These are phyloP conservation scores for Podospora australis DNA, from an alignment of 495 filamentous ascomycete genomes.

Conservation along the genomic window DNA sequence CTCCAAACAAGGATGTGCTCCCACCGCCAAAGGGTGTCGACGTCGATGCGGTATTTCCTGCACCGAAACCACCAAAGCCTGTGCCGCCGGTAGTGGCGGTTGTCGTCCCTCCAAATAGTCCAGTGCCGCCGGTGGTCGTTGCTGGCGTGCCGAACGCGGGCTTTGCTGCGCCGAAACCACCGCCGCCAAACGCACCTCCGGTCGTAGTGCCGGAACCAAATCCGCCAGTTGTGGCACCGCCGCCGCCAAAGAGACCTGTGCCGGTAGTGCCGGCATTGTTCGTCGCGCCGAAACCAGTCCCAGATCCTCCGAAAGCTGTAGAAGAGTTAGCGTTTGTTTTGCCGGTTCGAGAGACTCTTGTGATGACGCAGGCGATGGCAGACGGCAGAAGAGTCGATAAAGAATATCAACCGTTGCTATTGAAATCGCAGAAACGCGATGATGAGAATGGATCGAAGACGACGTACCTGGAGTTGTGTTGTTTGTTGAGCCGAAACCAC, in stretches of 20 bases:
- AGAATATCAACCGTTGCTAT: background rate
- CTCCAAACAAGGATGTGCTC: conserved; percentile 43
- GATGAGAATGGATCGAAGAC: conserved; percentile 6
- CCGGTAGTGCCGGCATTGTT: conserved; percentile 31
- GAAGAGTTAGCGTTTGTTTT: conserved; percentile 14
- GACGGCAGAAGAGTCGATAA: too few species aligned
- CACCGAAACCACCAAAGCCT: conserved; percentile 47
- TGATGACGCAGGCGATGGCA: too few species aligned
- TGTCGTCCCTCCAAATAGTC: conserved; percentile 39
- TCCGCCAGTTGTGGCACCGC: conserved; percentile 30
- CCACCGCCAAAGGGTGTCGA: conserved; percentile 38
- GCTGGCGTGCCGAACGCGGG: conserved; percentile 22
- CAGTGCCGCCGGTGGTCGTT: conserved; percentile 28
- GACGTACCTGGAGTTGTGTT: conserved; percentile 40
- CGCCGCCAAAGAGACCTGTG: conserved; percentile 43
- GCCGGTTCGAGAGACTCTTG: too few species aligned
- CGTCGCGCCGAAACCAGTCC: conserved; percentile 39
- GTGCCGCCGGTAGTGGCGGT: conserved; percentile 33
- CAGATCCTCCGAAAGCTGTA: conserved; percentile 15
- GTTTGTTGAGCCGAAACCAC: conserved; percentile 50
- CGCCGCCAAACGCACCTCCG: conserved; percentile 39
- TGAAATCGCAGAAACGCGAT: background rate
- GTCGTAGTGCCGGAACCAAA: conserved; percentile 37
- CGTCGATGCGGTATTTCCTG: conserved; percentile 33
- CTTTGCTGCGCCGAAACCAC: conserved; percentile 30